Conservation (phyloP, 1,284 basidiomycete species). For the Cerrena zonata region DNA sequence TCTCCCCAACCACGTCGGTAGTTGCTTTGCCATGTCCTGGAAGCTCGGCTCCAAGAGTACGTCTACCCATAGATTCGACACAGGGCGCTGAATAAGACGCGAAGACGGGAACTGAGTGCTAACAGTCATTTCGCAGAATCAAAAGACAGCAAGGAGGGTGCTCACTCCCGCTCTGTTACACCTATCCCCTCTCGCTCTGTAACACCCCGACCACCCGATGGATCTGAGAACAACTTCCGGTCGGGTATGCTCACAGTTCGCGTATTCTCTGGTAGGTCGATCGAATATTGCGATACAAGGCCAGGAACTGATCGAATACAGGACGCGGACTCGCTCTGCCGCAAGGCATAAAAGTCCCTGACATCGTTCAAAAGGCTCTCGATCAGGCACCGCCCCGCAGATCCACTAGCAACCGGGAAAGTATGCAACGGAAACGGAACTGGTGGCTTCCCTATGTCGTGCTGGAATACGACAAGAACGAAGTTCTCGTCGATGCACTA, state of each 20-base stretch:
- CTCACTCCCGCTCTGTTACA: constrained; percentile 65
- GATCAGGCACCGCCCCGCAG: constrained; percentile 48
- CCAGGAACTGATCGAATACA: too few relatives aligned
- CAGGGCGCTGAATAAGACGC: neutral
- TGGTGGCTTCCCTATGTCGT: constrained; percentile 99
- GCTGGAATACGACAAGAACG: constrained; percentile 99
- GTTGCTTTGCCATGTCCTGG: constrained; percentile 12
- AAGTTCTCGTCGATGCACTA: constrained; percentile 91
- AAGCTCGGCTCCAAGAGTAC: constrained; percentile 18
- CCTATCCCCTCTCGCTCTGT: constrained; percentile 67
- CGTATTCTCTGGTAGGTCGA: constrained; percentile 78
- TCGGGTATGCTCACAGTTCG: constrained; percentile 82
- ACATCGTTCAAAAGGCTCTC: constrained; percentile 81
- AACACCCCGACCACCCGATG: constrained; percentile 60
- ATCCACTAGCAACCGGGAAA: constrained; percentile 72
- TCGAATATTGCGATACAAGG: too few relatives aligned
- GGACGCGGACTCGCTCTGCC: constrained; percentile 74
- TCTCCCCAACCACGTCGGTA: neutral
- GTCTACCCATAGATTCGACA: constrained; percentile 1
- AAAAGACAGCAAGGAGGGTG: constrained; percentile 62
- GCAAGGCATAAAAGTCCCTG: constrained; percentile 71
- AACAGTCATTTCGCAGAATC: too few relatives aligned
- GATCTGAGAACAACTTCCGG: constrained; percentile 47
- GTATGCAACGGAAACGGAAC: constrained; percentile 81
- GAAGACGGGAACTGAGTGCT: neutral